phyloP scores from a whole-genome alignment of 768 basidiomycete species.

The Amanita exitialis region DNA sequence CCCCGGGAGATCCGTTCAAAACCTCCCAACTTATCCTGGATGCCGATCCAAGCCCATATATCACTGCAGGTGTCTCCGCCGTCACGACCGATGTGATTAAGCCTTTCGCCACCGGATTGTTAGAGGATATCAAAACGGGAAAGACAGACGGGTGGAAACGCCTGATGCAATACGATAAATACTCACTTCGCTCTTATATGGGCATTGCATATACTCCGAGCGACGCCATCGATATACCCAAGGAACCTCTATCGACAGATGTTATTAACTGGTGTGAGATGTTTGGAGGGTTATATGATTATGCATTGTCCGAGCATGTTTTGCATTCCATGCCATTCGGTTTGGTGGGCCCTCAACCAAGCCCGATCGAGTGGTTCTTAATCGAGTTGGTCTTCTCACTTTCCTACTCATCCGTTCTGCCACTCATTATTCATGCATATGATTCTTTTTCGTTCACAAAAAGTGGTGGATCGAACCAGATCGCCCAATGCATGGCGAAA shows the following conservation, averaged over 20 bases:
- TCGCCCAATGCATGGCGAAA: neutral
- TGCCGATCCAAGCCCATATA: neutral
- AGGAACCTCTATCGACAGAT: constrained; percentile 6
- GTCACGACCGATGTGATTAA: neutral
- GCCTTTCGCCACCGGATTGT: neutral
- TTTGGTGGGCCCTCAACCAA: neutral
- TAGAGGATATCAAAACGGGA: neutral
- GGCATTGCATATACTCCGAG: neutral
- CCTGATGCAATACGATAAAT: constrained; percentile 14
- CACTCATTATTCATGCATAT: neutral
- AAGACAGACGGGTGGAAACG: constrained; percentile 14
- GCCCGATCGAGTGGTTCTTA: neutral
- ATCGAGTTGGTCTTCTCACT: neutral
- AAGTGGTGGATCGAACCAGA: neutral
- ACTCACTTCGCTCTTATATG: constrained; percentile 15
- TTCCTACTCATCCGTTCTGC: neutral
- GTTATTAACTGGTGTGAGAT: constrained; percentile 24
- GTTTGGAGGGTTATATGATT: constrained; percentile 22
- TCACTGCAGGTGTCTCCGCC: neutral
- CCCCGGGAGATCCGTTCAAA: neutral
- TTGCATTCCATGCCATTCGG: constrained; percentile 16
- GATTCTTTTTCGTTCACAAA: neutral
- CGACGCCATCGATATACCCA: constrained; percentile 3
- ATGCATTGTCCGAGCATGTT: constrained; percentile 21
- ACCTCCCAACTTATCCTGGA: neutral